Evolutionary conservation across 495 filamentous ascomycete species (phyloP).

Genomic region (Tuber melanosporum): DNA sequence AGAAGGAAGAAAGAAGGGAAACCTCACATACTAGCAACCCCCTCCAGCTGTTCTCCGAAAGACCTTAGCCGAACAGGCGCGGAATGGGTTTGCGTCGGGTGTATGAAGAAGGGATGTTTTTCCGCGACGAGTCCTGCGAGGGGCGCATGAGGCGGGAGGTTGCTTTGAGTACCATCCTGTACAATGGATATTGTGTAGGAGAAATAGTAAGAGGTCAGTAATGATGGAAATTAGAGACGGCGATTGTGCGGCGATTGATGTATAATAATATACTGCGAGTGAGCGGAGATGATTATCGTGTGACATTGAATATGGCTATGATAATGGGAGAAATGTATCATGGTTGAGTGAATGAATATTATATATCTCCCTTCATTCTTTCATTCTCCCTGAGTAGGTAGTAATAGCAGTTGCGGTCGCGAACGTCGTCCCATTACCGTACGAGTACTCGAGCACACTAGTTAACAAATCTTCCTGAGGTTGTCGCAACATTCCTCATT

Average conservation of each 20-base stretch:
- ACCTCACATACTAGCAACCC: slow-evolving; percentile 26
- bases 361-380: background rate
- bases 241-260: background rate
- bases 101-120: slow-evolving; percentile 32
- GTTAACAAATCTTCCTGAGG: no score
- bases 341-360: background rate
- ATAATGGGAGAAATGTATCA: background rate
- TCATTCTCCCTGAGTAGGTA: background rate
- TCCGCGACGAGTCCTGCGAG: slow-evolving; percentile 21
- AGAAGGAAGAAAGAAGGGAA: no score
- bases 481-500: no score
- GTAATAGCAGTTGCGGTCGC: no score
- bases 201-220: background rate
- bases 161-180: slow-evolving; percentile 13
- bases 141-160: slow-evolving; percentile 24
- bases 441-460: no score
- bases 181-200: background rate
- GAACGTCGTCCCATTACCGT: no score
- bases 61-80: slow-evolving; percentile 20
- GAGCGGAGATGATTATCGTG: slow-evolving; percentile 19
- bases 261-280: slow-evolving; percentile 7
- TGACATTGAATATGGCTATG: background rate
- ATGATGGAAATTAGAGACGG: background rate
- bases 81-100: slow-evolving; percentile 13
- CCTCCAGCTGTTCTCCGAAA: slow-evolving; percentile 19